These are phyloP conservation scores for Talaromyces rugulosus DNA, from an alignment of 2,329 filamentous ascomycete species.

Conservation along the genomic window DNA sequence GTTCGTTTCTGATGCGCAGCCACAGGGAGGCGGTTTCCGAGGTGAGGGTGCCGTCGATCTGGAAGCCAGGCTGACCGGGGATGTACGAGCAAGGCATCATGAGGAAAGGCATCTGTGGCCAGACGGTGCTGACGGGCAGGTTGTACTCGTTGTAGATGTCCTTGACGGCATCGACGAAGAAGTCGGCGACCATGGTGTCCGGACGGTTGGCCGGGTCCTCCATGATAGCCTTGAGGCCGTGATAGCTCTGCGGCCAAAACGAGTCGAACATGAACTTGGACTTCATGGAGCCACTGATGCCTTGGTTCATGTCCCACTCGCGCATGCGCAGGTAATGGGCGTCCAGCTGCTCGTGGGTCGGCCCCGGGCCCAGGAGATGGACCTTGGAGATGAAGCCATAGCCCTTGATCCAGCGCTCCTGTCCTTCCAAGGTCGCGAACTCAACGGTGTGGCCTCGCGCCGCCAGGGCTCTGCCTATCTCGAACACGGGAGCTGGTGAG, in stretches of 20 bases:
- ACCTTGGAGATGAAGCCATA: constrained; percentile 28
- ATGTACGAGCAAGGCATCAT: constrained; percentile 39
- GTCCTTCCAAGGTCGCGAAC: constrained; percentile 37
- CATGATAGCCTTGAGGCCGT: constrained; percentile 21
- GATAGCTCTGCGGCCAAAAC: constrained; percentile 32
- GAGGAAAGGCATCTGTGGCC: constrained; percentile 40
- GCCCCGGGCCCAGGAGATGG: constrained; percentile 28
- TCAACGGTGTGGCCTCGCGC: constrained; percentile 33
- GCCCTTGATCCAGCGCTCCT: constrained; percentile 30
- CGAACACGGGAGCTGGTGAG: constrained; percentile 29
- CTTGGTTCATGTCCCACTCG: constrained; percentile 28
- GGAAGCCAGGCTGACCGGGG: constrained; percentile 40
- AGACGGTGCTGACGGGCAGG: constrained; percentile 38
- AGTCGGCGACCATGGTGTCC: constrained; percentile 42
- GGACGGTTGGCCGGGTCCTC: constrained; percentile 22
- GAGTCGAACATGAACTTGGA: constrained; percentile 38
- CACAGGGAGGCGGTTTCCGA: constrained; percentile 38
- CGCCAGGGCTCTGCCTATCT: constrained; percentile 31
- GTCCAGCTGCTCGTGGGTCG: constrained; percentile 24
- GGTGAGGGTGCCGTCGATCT: constrained; percentile 33
- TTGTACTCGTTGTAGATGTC: constrained; percentile 38
- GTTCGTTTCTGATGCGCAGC: constrained; percentile 34
- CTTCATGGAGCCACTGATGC: constrained; percentile 27
- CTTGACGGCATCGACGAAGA: constrained; percentile 40
- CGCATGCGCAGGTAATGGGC: constrained; percentile 35